These are phyloP conservation scores for Trichosporon faecale DNA, from an alignment of 1,284 basidiomycete genomes.

Conservation along the genomic window DNA sequence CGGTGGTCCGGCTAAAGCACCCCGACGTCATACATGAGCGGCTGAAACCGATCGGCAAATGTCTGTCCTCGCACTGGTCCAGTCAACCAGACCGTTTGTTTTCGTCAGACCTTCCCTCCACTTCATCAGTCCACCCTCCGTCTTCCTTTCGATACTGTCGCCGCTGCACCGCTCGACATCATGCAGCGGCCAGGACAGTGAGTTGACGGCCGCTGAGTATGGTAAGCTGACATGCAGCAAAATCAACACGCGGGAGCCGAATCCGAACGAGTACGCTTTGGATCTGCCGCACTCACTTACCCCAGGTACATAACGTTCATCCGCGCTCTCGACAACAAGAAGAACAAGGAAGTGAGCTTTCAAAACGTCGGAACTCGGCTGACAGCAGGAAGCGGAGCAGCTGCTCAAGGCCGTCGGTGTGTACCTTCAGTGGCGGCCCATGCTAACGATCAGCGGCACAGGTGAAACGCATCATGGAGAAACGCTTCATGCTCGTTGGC, in stretches of 20 bases:
- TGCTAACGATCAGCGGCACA: constrained; percentile 27
- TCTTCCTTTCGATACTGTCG: neutral
- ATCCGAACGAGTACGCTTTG: constrained; percentile 44
- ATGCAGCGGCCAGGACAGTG: constrained; percentile 28
- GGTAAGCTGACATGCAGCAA: constrained; percentile 25
- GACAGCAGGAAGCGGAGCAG: constrained; percentile 34
- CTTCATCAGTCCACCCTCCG: neutral
- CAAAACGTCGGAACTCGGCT: no score
- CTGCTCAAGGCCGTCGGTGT: constrained; percentile 50
- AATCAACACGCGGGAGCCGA: constrained; percentile 44
- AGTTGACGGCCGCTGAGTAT: neutral
- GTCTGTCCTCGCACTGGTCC: constrained; percentile 1
- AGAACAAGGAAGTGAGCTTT: constrained; percentile 33
- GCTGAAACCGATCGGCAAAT: constrained; percentile 10
- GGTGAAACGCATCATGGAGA: constrained; percentile 49
- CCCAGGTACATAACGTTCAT: constrained; percentile 48
- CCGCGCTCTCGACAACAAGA: constrained; percentile 34
- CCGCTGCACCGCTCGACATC: neutral
- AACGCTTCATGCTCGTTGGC: constrained; percentile 46
- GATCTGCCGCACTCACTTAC: neutral
- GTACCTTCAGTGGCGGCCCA: neutral
- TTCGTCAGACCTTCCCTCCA: neutral
- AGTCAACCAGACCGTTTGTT: constrained; percentile 4
- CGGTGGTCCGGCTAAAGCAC: neutral
- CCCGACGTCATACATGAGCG: neutral